Conservation (phyloP, 768 basidiomycete genomes). For the Punctularia strigosozonata region DNA sequence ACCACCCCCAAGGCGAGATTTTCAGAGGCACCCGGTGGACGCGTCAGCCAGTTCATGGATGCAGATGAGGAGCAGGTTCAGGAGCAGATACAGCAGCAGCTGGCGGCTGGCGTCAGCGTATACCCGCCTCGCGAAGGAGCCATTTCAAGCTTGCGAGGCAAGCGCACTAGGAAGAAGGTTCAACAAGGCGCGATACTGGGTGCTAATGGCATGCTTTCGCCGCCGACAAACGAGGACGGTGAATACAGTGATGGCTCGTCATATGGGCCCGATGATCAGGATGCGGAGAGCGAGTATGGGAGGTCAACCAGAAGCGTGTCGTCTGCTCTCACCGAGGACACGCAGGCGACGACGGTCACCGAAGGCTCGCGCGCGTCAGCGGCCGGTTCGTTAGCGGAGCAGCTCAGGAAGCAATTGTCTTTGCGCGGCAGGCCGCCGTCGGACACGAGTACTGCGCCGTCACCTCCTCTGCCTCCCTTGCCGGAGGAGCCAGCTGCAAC, state of each 20-base stretch:
- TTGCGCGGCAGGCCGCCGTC: constrained; percentile 32
- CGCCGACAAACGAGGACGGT: constrained; percentile 29
- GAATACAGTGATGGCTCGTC: constrained; percentile 30
- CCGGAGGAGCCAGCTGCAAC: constrained; percentile 24
- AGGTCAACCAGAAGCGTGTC: constrained; percentile 29
- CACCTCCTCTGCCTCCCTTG: constrained; percentile 24
- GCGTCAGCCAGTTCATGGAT: constrained; percentile 80
- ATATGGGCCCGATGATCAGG: constrained; percentile 32
- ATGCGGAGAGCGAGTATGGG: constrained; percentile 46
- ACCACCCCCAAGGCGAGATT: constrained; percentile 22
- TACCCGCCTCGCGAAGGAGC: constrained; percentile 49
- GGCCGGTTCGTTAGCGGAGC: constrained; percentile 44
- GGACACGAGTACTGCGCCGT: constrained; percentile 23
- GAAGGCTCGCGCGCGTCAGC: constrained; percentile 23
- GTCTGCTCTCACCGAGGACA: constrained; percentile 45
- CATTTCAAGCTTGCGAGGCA: constrained; percentile 51
- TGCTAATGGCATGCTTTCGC: constrained; percentile 29
- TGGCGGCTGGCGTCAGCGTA: constrained; percentile 62
- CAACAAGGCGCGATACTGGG: constrained; percentile 25
- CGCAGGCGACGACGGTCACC: constrained; percentile 39
- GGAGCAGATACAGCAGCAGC: constrained; percentile 79
- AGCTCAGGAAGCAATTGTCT: constrained; percentile 47
- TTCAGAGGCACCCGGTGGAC: constrained; percentile 34
- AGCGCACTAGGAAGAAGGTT: constrained; percentile 23
- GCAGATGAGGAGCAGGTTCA: constrained; percentile 76